Evolutionary conservation across 495 filamentous ascomycete genomes (phyloP).

Genomic region (Hypomontagnella submonticulosa): DNA sequence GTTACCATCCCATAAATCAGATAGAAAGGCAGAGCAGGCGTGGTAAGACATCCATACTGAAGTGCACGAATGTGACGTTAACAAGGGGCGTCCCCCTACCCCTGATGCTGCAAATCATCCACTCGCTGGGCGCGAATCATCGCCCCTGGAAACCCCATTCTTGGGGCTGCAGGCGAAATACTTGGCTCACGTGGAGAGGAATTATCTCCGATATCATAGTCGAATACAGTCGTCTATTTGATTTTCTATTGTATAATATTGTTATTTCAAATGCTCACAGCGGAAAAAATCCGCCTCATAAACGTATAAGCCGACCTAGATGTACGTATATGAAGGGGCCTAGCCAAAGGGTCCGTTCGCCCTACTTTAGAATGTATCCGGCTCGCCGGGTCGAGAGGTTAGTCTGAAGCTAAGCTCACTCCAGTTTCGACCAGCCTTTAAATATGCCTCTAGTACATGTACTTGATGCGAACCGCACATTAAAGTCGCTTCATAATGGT

Average conservation of each 20-base stretch:
- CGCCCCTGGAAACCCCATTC: neutral
- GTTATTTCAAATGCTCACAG: no score
- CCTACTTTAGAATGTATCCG: neutral
- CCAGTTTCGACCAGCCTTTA: neutral
- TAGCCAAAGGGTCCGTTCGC: neutral
- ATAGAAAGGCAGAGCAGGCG: neutral
- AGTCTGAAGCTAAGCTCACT: slow-evolving; percentile 10
- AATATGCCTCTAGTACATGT: neutral
- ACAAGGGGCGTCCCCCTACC: slow-evolving; percentile 5
- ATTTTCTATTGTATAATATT: no score
- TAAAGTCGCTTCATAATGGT: slow-evolving; percentile 5
- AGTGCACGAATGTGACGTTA: slow-evolving; percentile 24
- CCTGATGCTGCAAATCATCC: slow-evolving; percentile 16
- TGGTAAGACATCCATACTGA: neutral
- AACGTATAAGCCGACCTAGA: neutral
- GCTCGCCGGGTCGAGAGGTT: neutral
- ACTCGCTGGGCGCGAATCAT: slow-evolving; percentile 11
- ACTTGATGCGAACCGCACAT: slow-evolving; percentile 3
- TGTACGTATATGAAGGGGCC: no score
- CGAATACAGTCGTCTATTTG: neutral
- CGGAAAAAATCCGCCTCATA: no score
- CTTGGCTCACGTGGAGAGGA: neutral
- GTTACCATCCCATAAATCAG: neutral
- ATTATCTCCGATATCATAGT: neutral
- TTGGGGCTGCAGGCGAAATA: slow-evolving; percentile 13